Conservation (phyloP, 257 asterid species). For the Nicotiana attenuata region DNA sequence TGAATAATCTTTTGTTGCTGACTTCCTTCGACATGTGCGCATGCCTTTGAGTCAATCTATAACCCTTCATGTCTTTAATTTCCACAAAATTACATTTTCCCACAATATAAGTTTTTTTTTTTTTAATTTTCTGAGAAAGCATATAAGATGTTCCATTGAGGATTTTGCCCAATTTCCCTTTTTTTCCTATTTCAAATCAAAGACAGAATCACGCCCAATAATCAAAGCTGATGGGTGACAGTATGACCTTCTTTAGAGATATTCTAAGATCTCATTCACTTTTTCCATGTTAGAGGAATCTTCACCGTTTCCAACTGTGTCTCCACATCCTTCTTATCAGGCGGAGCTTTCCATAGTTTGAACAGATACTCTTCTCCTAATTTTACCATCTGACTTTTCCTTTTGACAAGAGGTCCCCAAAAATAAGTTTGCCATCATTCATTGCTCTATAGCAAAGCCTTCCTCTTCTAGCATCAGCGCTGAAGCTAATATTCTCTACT, state of each 20-base stretch:
- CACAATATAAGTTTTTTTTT: too few species aligned
- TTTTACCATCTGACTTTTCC: background rate
- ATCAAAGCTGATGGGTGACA: background rate
- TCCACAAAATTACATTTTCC: too few species aligned
- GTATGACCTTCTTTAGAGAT: background rate
- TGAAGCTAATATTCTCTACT: constrained; percentile 2
- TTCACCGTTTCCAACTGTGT: background rate
- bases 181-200: background rate
- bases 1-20: constrained; percentile 4
- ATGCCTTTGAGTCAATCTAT: background rate
- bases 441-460: background rate
- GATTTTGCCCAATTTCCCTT: too few species aligned
- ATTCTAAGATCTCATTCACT: background rate
- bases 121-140: too few species aligned
- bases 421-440: background rate
- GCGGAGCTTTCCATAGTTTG: background rate
- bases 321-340: background rate
- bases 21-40: background rate
- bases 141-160: too few species aligned
- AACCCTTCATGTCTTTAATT: background rate
- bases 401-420: background rate
- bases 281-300: constrained; percentile 1
- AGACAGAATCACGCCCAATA: background rate
- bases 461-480: background rate
- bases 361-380: background rate